These are phyloP conservation scores for Trichophyton verrucosum DNA, from an alignment of 2,329 filamentous ascomycete genomes.

Conservation along the genomic window DNA sequence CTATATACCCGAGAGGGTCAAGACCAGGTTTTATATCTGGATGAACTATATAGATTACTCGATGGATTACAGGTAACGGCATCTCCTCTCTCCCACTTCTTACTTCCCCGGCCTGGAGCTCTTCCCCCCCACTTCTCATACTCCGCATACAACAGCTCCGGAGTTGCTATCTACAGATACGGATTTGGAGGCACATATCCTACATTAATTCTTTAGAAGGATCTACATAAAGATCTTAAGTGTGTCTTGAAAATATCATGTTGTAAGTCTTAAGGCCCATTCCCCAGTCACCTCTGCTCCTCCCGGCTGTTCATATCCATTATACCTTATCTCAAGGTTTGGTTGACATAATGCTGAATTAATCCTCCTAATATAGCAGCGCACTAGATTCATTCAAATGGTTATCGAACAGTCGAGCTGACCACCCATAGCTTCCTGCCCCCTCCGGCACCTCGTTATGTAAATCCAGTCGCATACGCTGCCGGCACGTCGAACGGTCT, in stretches of 20 bases:
- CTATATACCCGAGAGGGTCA: not conserved
- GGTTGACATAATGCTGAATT: not conserved
- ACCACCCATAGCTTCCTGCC: conserved; percentile 57
- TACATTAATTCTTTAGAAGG: not conserved
- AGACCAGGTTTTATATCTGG: not conserved
- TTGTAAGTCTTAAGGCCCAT: not conserved
- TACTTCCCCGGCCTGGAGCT: not conserved
- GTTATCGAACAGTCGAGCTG: not conserved
- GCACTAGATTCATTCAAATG: not conserved
- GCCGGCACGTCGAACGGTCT: conserved; percentile 56
- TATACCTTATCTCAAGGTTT: not conserved
- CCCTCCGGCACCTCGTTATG: conserved; percentile 76
- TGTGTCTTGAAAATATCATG: not conserved
- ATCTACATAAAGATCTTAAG: not conserved
- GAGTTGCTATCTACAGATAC: not conserved
- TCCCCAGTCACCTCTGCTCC: not conserved
- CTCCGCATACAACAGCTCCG: not conserved
- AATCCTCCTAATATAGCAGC: not conserved
- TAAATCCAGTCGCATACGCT: conserved; percentile 59
- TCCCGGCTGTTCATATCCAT: not conserved
- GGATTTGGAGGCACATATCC: not conserved
- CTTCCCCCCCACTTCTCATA: not conserved
- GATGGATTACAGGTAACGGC: conserved; percentile 1
- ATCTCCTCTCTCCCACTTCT: not conserved
- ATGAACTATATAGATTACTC: not conserved